A percentile compares a stretch with the other conserved stretches of the same genome.
Evolutionary conservation across 2,329 filamentous ascomycete species (phyloP).

Genomic region (Zarea fungicola): DNA sequence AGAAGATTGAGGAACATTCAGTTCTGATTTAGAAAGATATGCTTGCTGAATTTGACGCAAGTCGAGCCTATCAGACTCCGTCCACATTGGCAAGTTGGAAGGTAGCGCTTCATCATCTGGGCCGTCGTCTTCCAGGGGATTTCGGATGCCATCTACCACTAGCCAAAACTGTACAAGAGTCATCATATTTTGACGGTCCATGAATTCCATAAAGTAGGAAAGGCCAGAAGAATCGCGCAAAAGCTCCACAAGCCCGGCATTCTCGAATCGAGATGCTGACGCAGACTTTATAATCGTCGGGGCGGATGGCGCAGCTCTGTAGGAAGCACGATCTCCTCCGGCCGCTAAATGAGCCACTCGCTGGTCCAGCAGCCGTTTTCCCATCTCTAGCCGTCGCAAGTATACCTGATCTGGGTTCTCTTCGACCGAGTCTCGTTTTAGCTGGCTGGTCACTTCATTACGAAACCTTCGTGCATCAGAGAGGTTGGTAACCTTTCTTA

Average conservation of each 20-base stretch:
- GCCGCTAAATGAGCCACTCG: conserved; percentile 76
- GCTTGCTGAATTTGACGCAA: conserved; percentile 87
- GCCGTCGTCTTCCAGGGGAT: conserved; percentile 79
- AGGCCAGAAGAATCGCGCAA: conserved; percentile 83
- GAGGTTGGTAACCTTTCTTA: conserved; percentile 82
- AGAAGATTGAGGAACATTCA: conserved; percentile 68
- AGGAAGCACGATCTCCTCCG: conserved; percentile 47
- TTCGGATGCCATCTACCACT: conserved; percentile 92
- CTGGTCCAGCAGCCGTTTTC: conserved; percentile 84
- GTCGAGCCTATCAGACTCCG: conserved; percentile 77
- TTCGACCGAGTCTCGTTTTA: conserved; percentile 75
- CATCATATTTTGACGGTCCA: conserved; percentile 88
- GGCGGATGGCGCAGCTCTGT: conserved; percentile 22
- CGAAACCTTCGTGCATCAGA: conserved; percentile 90
- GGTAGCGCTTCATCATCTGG: conserved; percentile 59
- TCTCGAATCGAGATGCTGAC: conserved; percentile 60
- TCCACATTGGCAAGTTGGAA: conserved; percentile 63
- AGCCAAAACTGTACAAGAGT: conserved; percentile 95
- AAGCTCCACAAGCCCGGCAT: conserved; percentile 76
- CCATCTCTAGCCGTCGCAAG: conserved; percentile 83
- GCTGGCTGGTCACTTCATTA: conserved; percentile 85
- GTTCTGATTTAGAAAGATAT: conserved; percentile 76
- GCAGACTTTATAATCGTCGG: conserved; percentile 24
- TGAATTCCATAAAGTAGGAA: conserved; percentile 99
- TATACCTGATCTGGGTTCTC: conserved; percentile 82